Conservation (phyloP, 148 eudicot species). For the Euryodendron excelsum region DNA sequence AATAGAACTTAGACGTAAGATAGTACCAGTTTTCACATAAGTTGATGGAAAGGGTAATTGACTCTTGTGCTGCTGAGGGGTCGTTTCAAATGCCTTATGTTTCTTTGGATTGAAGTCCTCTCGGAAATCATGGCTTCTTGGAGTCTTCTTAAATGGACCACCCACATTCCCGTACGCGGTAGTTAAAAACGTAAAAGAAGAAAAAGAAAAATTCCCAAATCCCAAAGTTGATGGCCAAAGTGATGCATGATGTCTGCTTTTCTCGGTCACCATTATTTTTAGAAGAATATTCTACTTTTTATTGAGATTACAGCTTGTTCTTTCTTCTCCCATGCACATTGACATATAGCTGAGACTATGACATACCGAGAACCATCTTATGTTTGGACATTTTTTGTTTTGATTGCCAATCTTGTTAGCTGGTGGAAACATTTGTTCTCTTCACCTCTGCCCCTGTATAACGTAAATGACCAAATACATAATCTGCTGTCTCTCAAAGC, state of each 20-base stretch:
- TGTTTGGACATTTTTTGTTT: too few species aligned
- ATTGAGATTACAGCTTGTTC: too few species aligned
- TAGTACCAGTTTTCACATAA: not conserved
- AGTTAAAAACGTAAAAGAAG: too few species aligned
- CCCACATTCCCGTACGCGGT: not conserved
- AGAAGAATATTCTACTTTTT: too few species aligned
- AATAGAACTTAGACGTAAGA: not conserved
- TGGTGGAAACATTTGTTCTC: not conserved
- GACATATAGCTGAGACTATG: not conserved
- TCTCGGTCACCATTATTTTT: too few species aligned
- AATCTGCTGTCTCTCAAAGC: not conserved
- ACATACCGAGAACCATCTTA: not conserved
- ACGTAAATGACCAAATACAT: not conserved
- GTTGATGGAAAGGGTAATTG: not conserved
- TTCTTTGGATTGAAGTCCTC: not conserved
- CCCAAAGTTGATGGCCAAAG: not conserved
- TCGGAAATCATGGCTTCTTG: not conserved
- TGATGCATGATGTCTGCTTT: not conserved
- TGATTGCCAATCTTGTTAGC: not conserved
- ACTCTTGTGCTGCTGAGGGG: not conserved
- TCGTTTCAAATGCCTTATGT: not conserved
- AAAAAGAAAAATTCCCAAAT: not conserved
- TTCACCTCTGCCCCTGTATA: not conserved
- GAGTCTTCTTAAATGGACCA: not conserved
- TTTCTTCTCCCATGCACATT: not conserved